Base-by-base conservation (phyloP, 805 yeast species). In the Jamesozyma gamospora region DNA sequence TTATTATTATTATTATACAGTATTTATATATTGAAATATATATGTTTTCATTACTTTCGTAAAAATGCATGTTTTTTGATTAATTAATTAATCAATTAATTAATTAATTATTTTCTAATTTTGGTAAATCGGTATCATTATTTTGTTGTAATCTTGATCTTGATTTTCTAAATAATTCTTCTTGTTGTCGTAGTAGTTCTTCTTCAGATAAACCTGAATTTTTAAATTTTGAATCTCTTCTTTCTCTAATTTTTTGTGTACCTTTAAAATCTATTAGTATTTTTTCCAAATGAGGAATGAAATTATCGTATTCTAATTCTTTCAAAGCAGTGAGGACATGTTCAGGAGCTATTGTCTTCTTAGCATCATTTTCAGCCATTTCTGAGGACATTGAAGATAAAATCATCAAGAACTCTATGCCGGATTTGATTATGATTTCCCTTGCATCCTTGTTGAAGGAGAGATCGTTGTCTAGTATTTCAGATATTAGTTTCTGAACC, bases 261-360 rank as follows among this genome's bases (percentile, higher is more conserved):
- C 87, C 95, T 62, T 86, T 88, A 63, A 88, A 95, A 50, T 88
- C 95, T 33, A 70, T 74, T 46, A 90, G 68, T 17, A 84, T 84
- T 46, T 80, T 79, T 52, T 83, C 80, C 34, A 92, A 74, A 21
- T 85, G 80, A 28, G 82, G 88, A 37, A 92, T 70, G 59, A 90
- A 92, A 43, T 84, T 87, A 24, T 71, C 72, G 60, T 86, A 92
- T 21, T 95, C 98, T 40, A 92, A 69, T 52, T 83, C 95, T 45
- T 75, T 79, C 34, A 92, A 65, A 0, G 97, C 96, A 53, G 80
- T 82, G 46, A 90, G 72, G 29, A 92, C 96, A 58, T 92, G 98
- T 58, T 92, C 98, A 2, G 95, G 82, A 0, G 96, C 94, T 33
- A 92, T 92, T 2, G 98, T 92, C 63, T 92, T 92, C 62, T 92